These are phyloP conservation scores for Macrophomina tecta DNA, from an alignment of 2,329 filamentous ascomycete genomes.

Conservation along the genomic window DNA sequence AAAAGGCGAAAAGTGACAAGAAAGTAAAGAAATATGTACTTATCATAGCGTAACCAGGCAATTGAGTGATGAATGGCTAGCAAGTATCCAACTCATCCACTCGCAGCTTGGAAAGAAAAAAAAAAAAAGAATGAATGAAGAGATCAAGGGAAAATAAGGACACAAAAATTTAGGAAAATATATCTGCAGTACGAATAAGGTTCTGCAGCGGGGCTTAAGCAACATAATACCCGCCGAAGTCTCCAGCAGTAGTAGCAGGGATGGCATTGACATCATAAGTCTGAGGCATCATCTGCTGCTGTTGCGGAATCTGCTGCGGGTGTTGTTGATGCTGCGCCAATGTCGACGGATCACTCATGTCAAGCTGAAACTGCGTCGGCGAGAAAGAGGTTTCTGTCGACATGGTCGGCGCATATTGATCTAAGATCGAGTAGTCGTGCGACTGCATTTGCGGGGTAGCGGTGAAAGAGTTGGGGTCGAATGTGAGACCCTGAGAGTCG, in stretches of 20 bases:
- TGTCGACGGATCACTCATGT: constrained; percentile 13
- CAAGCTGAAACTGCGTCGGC: constrained; percentile 23
- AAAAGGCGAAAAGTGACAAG: background rate
- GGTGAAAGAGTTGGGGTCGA: constrained; percentile 19
- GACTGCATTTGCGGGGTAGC: constrained; percentile 1
- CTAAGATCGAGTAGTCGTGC: constrained; percentile 23
- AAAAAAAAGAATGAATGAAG: background rate
- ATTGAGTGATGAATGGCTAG: background rate
- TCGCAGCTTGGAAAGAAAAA: constrained; percentile 1
- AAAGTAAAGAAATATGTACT: constrained; percentile 18
- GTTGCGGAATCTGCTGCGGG: constrained; percentile 13
- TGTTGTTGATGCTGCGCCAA: constrained; percentile 18
- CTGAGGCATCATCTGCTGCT: constrained; percentile 26
- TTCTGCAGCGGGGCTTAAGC: constrained; percentile 16
- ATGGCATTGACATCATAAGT: constrained; percentile 17
- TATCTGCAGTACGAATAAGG: constrained; percentile 6
- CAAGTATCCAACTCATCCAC: constrained; percentile 4
- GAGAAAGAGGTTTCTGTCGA: constrained; percentile 4
- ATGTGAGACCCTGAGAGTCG: constrained; percentile 16
- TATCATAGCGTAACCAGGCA: constrained; percentile 3
- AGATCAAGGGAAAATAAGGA: background rate
- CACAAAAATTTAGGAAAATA: background rate
- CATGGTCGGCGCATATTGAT: constrained; percentile 25
- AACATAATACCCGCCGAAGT: constrained; percentile 20
- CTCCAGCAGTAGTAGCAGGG: constrained; percentile 17